Percentiles rank a stretch among this genome's conserved stretches.
Conservation (phyloP, 495 filamentous ascomycete genomes). For the Daldinia vernicosa region DNA sequence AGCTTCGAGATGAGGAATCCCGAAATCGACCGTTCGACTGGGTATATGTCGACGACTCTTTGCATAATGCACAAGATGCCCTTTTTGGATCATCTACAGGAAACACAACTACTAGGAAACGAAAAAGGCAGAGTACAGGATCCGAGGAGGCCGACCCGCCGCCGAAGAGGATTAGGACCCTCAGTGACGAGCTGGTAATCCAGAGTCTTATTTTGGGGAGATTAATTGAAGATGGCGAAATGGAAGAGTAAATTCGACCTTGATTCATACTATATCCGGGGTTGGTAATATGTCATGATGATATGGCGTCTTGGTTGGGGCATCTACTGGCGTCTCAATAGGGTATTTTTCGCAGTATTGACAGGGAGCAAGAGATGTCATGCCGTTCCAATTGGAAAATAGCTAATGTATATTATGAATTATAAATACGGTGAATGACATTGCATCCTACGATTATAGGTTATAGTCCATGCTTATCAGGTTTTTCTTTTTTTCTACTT, state of each 20-base stretch:
- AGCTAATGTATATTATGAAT: conserved; percentile 1
- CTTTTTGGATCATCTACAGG: conserved; percentile 40
- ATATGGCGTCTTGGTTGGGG: conserved; percentile 29
- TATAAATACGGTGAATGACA: neutral
- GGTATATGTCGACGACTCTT: conserved; percentile 75
- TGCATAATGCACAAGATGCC: conserved; percentile 35
- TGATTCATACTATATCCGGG: neutral
- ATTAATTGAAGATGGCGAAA: conserved; percentile 70
- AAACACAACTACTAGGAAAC: conserved; percentile 48
- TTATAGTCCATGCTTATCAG: neutral
- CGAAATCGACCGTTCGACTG: conserved; percentile 71
- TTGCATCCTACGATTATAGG: neutral
- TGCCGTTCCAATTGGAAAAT: neutral
- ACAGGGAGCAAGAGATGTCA: neutral
- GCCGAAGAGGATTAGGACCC: conserved; percentile 62
- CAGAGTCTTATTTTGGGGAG: conserved; percentile 92
- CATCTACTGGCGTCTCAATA: conserved; percentile 18
- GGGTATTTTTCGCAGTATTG: neutral
- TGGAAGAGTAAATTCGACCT: conserved; percentile 44
- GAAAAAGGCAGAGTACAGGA: conserved; percentile 54
- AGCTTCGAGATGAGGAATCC: conserved; percentile 62
- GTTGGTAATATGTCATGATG: conserved; percentile 8
- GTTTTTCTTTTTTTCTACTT: neutral
- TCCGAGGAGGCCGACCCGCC: conserved; percentile 47
- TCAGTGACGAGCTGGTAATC: conserved; percentile 88